Conservation (phyloP, 371 early-diverging fungal species). For the Rhizopus arrhizus region DNA sequence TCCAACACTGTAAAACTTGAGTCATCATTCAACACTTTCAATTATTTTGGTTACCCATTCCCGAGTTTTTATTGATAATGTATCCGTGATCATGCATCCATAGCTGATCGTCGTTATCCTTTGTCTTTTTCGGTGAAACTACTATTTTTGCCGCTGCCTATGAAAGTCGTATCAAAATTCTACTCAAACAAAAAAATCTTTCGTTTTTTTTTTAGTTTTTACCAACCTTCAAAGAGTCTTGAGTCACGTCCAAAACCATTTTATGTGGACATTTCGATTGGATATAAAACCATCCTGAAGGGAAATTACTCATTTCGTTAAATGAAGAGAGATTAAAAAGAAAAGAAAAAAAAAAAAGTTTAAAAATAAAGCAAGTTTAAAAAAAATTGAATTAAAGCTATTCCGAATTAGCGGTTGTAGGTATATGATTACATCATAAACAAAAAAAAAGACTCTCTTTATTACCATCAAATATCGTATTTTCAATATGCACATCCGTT, state of each 20-base stretch:
- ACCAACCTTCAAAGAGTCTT: slow-evolving; percentile 48
- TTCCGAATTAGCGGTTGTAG: slow-evolving; percentile 1
- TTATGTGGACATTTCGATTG: slow-evolving; percentile 46
- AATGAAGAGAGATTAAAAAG: slow-evolving; percentile 1
- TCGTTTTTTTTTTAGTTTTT: background rate
- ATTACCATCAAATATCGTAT: too few relatives aligned
- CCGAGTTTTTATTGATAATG: slow-evolving; percentile 30
- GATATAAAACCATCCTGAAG: slow-evolving; percentile 53
- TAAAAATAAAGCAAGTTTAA: background rate
- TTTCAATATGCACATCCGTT: too few relatives aligned
- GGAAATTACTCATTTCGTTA: slow-evolving; percentile 43
- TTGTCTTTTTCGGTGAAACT: slow-evolving; percentile 43
- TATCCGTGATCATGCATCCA: slow-evolving; percentile 32
- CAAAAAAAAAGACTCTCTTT: too few relatives aligned
- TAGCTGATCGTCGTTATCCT: slow-evolving; percentile 40
- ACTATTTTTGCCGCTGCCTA: slow-evolving; percentile 46
- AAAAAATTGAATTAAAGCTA: background rate
- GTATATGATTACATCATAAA: slow-evolving; percentile 1
- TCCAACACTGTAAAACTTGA: slow-evolving; percentile 37
- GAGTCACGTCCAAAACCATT: slow-evolving; percentile 50
- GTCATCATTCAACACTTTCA: background rate
- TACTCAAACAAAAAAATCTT: too few relatives aligned
- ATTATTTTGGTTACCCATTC: slow-evolving; percentile 25
- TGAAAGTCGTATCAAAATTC: background rate
- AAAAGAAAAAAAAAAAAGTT: background rate